Evolutionary conservation across 1,139 yeast species (phyloP), one percentile per base, ranked within the genome.

Genomic region (Kodamaea plutei): DNA sequence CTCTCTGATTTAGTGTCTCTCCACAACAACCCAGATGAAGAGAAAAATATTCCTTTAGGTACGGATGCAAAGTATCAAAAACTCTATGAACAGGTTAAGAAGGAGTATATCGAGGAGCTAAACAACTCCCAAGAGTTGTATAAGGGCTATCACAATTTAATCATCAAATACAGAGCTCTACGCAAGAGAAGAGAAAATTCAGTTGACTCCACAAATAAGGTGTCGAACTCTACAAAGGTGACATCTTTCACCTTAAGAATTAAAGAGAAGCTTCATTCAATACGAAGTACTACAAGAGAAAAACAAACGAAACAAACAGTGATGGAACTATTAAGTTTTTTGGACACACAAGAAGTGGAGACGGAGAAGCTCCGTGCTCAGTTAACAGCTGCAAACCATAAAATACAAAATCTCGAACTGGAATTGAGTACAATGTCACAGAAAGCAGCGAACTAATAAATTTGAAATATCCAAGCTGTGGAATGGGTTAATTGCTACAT

Each of bases 131-230:
- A 55, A 38, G 40, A 37, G 9, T 52, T 64, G 28, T 61, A 61
- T 39, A 47, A 57, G 29, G 60, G 61, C 10, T 73, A 68, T 42
- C 60, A 65, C 39, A 52, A 56, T 32, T 54, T 73, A 18, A 61
- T 64, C 19, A 45, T 57, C 28, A 69, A 67, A 42, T 71, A 72
- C 43, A 55, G 62, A 24, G 54, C 54, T 10, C 45, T 69, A 8
- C 13, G 20, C 10, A 10, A 21, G 13, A n/a, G n/a, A n/a, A n/a
- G n/a, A n/a, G n/a, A n/a, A n/a, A n/a, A n/a, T n/a, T n/a, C n/a
- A n/a, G n/a, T n/a, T n/a, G n/a, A n/a, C n/a, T 8, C 4, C 12
- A 23, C 11, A 8, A 9, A n/a, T 15, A 15, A 14, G 18, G 11
- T n/a, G 12, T 10, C 16, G n/a, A 7, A 12, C 6, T 5, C 26